Percentiles rank a stretch among this genome's conserved stretches.
phyloP scores from a whole-genome alignment of 768 basidiomycete species.

The Lactarius evosmus region DNA sequence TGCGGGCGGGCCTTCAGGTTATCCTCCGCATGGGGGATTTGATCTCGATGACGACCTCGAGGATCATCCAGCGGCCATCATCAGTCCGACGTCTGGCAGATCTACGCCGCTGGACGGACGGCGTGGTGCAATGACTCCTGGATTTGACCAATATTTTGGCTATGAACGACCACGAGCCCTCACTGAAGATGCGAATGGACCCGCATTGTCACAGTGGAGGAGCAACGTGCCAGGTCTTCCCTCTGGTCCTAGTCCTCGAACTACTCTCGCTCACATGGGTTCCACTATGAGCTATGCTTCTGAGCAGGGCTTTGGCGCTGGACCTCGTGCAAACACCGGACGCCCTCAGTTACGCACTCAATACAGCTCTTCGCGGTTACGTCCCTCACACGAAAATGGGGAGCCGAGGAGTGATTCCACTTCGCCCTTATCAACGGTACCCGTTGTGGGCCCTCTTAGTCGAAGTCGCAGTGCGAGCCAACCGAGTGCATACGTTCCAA shows the following conservation, averaged over 20 bases:
- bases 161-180: conserved; percentile 28
- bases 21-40: conserved; percentile 65
- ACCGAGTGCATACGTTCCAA: conserved; percentile 65
- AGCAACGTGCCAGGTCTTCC: conserved; percentile 26
- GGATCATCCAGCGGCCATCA: conserved; percentile 58
- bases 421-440: conserved; percentile 27
- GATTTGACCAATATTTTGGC: conserved; percentile 20
- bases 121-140: conserved; percentile 34
- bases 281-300: conserved; percentile 24
- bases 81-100: conserved; percentile 54
- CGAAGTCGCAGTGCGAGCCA: conserved; percentile 80
- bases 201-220: conserved; percentile 27
- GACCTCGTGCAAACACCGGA: conserved; percentile 1
- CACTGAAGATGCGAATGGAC: conserved; percentile 28
- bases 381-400: conserved; percentile 19
- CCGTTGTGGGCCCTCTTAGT: conserved; percentile 34
- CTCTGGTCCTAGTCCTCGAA: conserved; percentile 18
- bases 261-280: conserved; percentile 13
- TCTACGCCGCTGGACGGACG: conserved; percentile 69
- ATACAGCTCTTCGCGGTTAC: conserved; percentile 24
- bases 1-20: conserved; percentile 48
- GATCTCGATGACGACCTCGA: conserved; percentile 76
- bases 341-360: conserved; percentile 26
- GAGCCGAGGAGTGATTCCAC: conserved; percentile 12
- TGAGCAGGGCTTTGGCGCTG: conserved; percentile 15